phyloP scores from a whole-genome alignment of 306 rosid species.

The Malus domestica region DNA sequence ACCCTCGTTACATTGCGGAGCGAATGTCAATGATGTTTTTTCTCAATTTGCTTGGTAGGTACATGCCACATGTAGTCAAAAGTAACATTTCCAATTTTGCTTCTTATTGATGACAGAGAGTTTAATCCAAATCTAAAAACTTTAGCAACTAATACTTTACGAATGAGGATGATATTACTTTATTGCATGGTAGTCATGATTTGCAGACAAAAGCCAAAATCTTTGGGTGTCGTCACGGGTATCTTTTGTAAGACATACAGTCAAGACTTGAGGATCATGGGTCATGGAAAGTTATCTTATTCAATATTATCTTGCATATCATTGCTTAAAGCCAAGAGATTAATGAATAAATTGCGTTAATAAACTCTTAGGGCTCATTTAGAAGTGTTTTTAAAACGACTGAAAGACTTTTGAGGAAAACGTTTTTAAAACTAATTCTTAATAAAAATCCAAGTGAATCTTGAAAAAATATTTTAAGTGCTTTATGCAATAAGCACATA shows the following conservation, averaged over 20 bases:
- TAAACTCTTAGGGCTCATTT: neutral
- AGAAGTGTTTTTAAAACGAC: too few relatives aligned
- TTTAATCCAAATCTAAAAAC: too few relatives aligned
- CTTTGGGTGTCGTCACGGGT: neutral
- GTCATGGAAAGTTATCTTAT: neutral
- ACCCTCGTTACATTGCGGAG: too few relatives aligned
- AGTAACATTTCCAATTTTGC: too few relatives aligned
- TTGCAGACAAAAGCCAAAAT: neutral
- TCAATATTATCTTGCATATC: neutral
- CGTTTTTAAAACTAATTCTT: too few relatives aligned
- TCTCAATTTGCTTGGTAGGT: neutral
- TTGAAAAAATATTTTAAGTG: too few relatives aligned
- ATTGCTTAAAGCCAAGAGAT: neutral
- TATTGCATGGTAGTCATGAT: neutral
- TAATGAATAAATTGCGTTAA: neutral
- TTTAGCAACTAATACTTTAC: neutral
- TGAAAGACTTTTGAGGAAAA: too few relatives aligned
- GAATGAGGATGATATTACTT: neutral
- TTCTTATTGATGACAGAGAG: neutral
- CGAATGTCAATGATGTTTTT: neutral
- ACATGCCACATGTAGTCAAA: neutral
- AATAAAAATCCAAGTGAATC: too few relatives aligned
- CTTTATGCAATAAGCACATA: too few relatives aligned
- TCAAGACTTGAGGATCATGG: neutral
- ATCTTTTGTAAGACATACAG: neutral